A percentile compares a stretch with the other conserved stretches of the same genome.
phyloP scores from a whole-genome alignment of 768 basidiomycete genomes.

The Termitomyces sp. region DNA sequence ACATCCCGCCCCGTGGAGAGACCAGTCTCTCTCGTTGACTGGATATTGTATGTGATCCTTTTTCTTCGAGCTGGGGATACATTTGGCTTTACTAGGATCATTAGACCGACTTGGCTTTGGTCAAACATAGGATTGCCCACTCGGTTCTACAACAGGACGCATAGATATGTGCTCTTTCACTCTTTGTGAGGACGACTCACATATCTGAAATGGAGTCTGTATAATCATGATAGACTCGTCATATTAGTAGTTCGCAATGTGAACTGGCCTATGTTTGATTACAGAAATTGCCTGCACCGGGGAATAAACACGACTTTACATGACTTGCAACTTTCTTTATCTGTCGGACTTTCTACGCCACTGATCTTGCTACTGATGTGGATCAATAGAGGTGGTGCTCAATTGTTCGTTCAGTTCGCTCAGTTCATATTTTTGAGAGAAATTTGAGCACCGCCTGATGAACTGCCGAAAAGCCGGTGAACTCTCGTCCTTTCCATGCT shows the following conservation, averaged over 20 bases:
- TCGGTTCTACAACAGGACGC: background rate
- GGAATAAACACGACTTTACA: background rate
- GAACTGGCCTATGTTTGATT: no score
- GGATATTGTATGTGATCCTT: background rate
- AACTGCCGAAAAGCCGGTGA: no score
- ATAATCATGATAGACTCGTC: background rate
- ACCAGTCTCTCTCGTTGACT: background rate
- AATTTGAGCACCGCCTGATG: no score
- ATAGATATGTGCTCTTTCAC: no score
- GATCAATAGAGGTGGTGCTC: background rate
- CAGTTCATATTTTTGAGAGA: no score
- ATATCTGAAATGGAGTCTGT: no score
- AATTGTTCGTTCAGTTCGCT: background rate
- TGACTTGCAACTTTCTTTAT: background rate
- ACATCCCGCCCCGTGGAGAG: conserved; percentile 14
- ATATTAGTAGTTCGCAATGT: background rate
- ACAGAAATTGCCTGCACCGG: no score
- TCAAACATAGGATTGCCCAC: no score
- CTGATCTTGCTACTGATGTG: background rate
- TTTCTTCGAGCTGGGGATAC: background rate
- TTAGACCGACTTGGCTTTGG: background rate
- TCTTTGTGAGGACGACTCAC: no score
- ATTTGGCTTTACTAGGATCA: background rate
- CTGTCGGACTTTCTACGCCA: background rate
- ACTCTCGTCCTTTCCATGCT: no score